Evolutionary conservation across 2,329 filamentous ascomycete species (phyloP).

Genomic region (Colletotrichum sp.): DNA sequence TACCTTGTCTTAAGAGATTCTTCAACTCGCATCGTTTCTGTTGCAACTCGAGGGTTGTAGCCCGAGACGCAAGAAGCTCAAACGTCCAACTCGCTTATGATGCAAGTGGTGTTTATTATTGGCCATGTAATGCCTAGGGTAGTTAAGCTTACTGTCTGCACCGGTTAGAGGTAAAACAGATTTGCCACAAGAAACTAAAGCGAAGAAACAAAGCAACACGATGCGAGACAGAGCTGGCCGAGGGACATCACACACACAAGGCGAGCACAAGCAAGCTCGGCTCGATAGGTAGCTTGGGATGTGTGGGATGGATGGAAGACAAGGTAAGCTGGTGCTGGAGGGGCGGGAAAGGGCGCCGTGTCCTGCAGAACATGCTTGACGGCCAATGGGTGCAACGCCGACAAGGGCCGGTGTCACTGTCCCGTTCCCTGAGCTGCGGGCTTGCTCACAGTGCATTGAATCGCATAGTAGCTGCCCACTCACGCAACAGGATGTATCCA

Average conservation of each 20-base stretch:
- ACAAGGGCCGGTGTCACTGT: neutral
- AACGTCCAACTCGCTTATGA: neutral
- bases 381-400: slow-evolving; percentile 3
- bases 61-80: neutral
- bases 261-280: neutral
- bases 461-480: slow-evolving; percentile 12
- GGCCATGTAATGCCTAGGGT: neutral
- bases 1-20: neutral
- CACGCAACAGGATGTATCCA: neutral
- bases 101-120: neutral
- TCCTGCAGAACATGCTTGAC: slow-evolving; percentile 18
- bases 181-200: neutral
- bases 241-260: neutral
- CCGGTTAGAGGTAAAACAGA: neutral
- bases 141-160: neutral
- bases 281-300: neutral
- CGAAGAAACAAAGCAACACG: neutral
- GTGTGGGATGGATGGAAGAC: neutral
- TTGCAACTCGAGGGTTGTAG: neutral
- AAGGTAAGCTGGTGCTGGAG: slow-evolving; percentile 8
- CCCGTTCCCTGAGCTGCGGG: slow-evolving; percentile 3
- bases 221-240: neutral
- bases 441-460: slow-evolving; percentile 18
- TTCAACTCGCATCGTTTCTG: neutral
- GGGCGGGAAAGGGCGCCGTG: slow-evolving; percentile 17